Conservation (phyloP, 441 rosid genomes). For the Erodium texanum region DNA sequence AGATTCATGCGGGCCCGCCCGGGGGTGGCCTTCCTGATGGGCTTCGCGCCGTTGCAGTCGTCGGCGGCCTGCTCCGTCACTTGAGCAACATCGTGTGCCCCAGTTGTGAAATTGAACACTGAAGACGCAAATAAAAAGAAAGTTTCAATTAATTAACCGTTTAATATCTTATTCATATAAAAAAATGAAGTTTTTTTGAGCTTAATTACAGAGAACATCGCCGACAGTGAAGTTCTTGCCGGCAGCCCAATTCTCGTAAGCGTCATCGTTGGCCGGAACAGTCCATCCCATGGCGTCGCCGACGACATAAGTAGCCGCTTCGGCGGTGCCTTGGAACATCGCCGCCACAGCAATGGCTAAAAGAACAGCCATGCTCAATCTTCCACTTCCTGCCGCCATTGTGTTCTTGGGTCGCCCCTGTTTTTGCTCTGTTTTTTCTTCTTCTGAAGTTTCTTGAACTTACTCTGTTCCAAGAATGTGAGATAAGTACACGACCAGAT, state of each 20-base stretch:
- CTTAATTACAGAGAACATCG: conserved; percentile 16
- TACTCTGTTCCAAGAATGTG: background rate
- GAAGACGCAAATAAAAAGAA: background rate
- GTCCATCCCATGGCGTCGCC: conserved; percentile 23
- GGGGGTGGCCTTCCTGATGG: background rate
- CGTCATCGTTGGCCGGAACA: conserved; percentile 1
- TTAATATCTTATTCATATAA: background rate
- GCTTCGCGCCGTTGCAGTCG: background rate
- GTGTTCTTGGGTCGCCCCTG: no score
- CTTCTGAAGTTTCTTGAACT: background rate
- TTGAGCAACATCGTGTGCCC: conserved; percentile 7
- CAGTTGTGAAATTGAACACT: background rate
- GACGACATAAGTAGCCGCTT: conserved; percentile 9
- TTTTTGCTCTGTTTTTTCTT: background rate
- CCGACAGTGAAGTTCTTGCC: conserved; percentile 15
- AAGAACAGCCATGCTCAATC: background rate
- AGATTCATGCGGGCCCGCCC: background rate
- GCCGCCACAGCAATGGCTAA: background rate
- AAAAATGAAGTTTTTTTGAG: no score
- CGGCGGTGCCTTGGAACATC: background rate
- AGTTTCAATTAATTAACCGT: no score
- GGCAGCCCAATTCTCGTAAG: conserved; percentile 19
- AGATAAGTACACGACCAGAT: background rate
- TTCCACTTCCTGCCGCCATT: background rate
- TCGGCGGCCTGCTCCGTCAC: conserved; percentile 13